A percentile compares a stretch with the other conserved stretches of the same genome.
Evolutionary conservation across 495 filamentous ascomycete species (phyloP).

Genomic region (Chaetomium cochliodes): DNA sequence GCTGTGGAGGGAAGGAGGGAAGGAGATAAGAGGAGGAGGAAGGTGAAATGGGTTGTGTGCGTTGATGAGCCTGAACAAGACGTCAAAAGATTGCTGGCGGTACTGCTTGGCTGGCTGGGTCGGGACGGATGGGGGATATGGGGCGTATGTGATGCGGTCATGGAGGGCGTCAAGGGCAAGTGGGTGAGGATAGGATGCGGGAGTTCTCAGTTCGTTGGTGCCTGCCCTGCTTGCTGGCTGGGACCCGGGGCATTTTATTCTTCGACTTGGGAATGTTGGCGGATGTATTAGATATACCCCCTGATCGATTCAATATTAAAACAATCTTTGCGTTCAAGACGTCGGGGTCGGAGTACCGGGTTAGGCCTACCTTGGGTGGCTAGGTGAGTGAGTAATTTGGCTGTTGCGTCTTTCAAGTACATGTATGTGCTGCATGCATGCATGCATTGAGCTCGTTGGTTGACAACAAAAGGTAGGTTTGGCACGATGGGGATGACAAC

Average conservation of each 20-base stretch:
- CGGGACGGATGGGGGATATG: not conserved
- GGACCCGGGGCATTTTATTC: not conserved
- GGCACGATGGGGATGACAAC: too few species aligned
- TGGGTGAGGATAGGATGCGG: not conserved
- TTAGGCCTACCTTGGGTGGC: too few species aligned
- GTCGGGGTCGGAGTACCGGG: too few species aligned
- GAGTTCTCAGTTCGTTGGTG: not conserved
- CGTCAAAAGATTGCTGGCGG: not conserved
- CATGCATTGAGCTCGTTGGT: too few species aligned
- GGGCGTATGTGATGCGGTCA: not conserved
- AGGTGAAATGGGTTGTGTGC: not conserved
- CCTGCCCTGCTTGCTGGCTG: not conserved
- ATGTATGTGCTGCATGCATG: too few species aligned
- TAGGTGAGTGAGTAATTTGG: too few species aligned
- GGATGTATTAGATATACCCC: slow-evolving; percentile 3
- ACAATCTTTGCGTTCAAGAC: not conserved
- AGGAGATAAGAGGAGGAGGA: not conserved
- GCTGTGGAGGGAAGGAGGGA: not conserved
- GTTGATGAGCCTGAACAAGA: not conserved
- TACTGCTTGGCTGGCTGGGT: not conserved
- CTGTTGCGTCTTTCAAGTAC: too few species aligned
- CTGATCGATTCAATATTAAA: slow-evolving; percentile 2
- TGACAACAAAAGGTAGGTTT: too few species aligned
- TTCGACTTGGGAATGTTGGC: slow-evolving; percentile 2
- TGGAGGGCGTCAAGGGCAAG: not conserved